These are phyloP conservation scores for Neofusicoccum cordaticola DNA, from an alignment of 2,329 filamentous ascomycete genomes.

Conservation along the genomic window DNA sequence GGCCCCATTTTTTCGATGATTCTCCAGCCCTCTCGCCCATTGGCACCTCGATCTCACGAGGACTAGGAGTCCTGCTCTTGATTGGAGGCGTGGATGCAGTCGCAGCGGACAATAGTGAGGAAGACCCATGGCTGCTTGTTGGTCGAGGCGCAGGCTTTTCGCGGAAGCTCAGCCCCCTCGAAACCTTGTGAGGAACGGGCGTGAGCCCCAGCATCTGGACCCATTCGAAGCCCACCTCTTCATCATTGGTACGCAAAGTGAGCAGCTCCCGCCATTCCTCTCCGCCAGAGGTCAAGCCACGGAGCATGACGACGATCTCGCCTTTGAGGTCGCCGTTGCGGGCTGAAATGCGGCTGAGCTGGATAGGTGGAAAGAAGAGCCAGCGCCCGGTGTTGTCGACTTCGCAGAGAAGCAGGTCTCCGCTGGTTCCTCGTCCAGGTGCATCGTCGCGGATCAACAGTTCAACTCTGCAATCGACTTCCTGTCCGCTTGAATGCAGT, in stretches of 20 bases:
- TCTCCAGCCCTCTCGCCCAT: conserved; percentile 57
- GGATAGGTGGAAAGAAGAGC: conserved; percentile 89
- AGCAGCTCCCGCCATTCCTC: conserved; percentile 81
- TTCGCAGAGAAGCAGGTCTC: conserved; percentile 90
- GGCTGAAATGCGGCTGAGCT: conserved; percentile 70
- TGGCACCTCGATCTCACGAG: conserved; percentile 58
- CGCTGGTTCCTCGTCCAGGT: conserved; percentile 62
- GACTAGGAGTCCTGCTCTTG: conserved; percentile 45
- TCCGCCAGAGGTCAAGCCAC: conserved; percentile 61
- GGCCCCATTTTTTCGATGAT: conserved; percentile 47
- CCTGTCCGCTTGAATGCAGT: conserved; percentile 83
- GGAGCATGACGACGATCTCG: conserved; percentile 83
- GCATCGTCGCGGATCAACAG: conserved; percentile 79
- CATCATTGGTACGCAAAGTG: conserved; percentile 70
- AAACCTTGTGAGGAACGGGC: conserved; percentile 59
- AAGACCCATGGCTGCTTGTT: conserved; percentile 53
- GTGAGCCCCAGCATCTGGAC: conserved; percentile 73
- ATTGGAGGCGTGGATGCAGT: conserved; percentile 33
- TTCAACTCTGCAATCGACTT: conserved; percentile 85
- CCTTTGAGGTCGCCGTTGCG: conserved; percentile 69
- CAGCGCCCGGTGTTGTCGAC: conserved; percentile 74
- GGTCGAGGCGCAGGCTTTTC: conserved; percentile 35
- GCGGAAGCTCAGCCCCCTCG: conserved; percentile 52
- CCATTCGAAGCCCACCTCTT: conserved; percentile 81
- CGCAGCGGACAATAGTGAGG: conserved; percentile 44